Conservation (phyloP, 805 yeast species). For the Starmerella cellae region DNA sequence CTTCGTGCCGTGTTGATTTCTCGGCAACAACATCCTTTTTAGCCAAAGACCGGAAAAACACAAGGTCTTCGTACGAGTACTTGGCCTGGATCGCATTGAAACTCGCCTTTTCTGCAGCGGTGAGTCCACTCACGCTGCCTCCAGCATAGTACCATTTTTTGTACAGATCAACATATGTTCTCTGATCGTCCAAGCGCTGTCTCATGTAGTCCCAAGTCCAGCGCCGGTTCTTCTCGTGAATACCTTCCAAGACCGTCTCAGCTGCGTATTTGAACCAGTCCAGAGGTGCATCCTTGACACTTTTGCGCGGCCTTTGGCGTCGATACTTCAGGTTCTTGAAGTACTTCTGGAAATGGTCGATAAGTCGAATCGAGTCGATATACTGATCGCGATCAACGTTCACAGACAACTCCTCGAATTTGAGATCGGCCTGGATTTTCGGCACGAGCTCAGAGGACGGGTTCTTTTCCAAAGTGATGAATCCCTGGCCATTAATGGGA, state of each 20-base stretch:
- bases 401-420: conserved; percentile 80
- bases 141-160: conserved; percentile 39
- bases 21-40: conserved; percentile 52
- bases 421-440: conserved; percentile 58
- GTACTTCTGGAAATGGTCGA: conserved; percentile 69
- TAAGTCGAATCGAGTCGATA: conserved; percentile 63
- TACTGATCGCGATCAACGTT: conserved; percentile 78
- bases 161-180: conserved; percentile 55
- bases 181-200: conserved; percentile 58
- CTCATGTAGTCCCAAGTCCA: conserved; percentile 85
- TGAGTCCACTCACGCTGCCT: conserved; percentile 14
- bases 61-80: conserved; percentile 62
- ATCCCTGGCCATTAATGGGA: conserved; percentile 85
- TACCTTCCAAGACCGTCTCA: conserved; percentile 57
- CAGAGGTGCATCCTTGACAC: conserved; percentile 46
- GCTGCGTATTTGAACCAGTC: conserved; percentile 80
- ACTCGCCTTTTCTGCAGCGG: conserved; percentile 27
- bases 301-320: conserved; percentile 48
- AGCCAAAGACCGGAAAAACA: conserved; percentile 73
- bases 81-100: conserved; percentile 45
- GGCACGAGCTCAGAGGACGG: conserved; percentile 32
- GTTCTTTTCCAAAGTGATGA: conserved; percentile 65
- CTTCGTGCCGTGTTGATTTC: conserved; percentile 23
- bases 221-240: conserved; percentile 63
- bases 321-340: conserved; percentile 63